Evolutionary conservation across 1,284 basidiomycete genomes (phyloP), one percentile per base, ranked within the genome.

Genomic region (Fomitiporia mediterranea): DNA sequence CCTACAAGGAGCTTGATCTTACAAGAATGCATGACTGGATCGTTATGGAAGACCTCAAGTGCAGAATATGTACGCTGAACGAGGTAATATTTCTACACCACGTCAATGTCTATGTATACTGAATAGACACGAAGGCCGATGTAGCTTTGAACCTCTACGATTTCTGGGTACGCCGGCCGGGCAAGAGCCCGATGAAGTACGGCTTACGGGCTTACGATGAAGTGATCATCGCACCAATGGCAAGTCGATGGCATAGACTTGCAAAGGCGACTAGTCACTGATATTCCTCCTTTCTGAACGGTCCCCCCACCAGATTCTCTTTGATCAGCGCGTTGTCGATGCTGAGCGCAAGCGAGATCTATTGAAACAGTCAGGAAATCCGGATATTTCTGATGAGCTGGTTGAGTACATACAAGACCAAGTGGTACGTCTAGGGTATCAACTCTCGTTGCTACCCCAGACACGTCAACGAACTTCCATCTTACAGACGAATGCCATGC

Each of bases 201-300:
- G 85, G 85, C 23, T 75, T 98, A 55, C 83, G 94, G 28, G 88
- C 91, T 3, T 99, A 98, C 67, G 97, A 99, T 68, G 97, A 99
- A 73, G 87, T 92, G 55, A 95, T 98, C 57, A 75, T 99, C 35
- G 94, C 94, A 0, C 92, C 96, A 1, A 92, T 98, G 84, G 92
- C 92, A 66, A 60, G 77, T 70, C n/a, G n/a, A n/a, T n/a, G n/a
- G n/a, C n/a, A n/a, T n/a, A n/a, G n/a, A n/a, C n/a, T n/a, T n/a
- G 17, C 5, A 23, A 25, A 9, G n/a, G 8, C 19, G 23, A 28
- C 34, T 1, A 43, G 42, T 28, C 9, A 30, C 4, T 47, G 21
- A 47, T 42, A 25, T 21, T 28, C 8, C 15, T n/a, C 27, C 6
- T 0, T n/a, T n/a, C n/a, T n/a, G n/a, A n/a, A n/a, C 53, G 19